Percentiles rank a stretch among this genome's conserved stretches.
These are phyloP conservation scores for Globisporangium rhizosaccharum DNA, from an alignment of 352 stramenopile genomes.

Conservation along the genomic window DNA sequence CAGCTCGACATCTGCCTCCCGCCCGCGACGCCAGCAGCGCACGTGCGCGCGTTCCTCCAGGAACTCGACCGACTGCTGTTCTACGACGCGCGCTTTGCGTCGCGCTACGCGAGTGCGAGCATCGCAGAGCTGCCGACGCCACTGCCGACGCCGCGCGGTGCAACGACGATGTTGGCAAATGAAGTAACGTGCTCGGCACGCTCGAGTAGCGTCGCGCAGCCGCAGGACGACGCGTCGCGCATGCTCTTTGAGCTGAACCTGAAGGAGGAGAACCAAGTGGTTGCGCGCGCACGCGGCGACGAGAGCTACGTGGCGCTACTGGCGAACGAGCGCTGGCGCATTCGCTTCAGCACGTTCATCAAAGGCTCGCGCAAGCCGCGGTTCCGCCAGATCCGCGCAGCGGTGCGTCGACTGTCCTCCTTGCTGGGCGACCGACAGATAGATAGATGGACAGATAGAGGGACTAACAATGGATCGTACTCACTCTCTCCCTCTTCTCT, in stretches of 20 bases:
- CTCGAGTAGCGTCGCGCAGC: slow-evolving; percentile 8
- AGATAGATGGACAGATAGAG: too few relatives aligned
- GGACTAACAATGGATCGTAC: too few relatives aligned
- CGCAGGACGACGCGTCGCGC: slow-evolving; percentile 10
- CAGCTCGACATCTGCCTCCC: slow-evolving; percentile 42
- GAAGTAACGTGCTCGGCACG: slow-evolving; percentile 4
- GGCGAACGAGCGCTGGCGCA: slow-evolving; percentile 39
- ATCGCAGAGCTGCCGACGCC: slow-evolving; percentile 4
- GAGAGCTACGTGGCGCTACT: slow-evolving; percentile 45
- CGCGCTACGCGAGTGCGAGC: slow-evolving; percentile 4
- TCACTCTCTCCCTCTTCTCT: background rate
- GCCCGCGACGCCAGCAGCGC: slow-evolving; percentile 18
- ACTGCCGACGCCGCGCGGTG: background rate
- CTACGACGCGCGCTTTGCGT: slow-evolving; percentile 21
- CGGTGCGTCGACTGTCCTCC: slow-evolving; percentile 31
- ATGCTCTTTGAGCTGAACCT: slow-evolving; percentile 42
- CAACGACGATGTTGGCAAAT: background rate
- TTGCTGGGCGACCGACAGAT: too few relatives aligned
- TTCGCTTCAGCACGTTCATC: slow-evolving; percentile 59
- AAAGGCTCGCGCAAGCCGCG: slow-evolving; percentile 34
- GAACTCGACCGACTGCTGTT: slow-evolving; percentile 56
- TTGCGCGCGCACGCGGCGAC: slow-evolving; percentile 43
- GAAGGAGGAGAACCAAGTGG: slow-evolving; percentile 41
- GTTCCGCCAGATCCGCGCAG: slow-evolving; percentile 42
- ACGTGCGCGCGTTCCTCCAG: slow-evolving; percentile 56